Evolutionary conservation across 202 grass and related monocot species (phyloP), one percentile per base, ranked within the genome.

Genomic region (Eragrostis tef): DNA sequence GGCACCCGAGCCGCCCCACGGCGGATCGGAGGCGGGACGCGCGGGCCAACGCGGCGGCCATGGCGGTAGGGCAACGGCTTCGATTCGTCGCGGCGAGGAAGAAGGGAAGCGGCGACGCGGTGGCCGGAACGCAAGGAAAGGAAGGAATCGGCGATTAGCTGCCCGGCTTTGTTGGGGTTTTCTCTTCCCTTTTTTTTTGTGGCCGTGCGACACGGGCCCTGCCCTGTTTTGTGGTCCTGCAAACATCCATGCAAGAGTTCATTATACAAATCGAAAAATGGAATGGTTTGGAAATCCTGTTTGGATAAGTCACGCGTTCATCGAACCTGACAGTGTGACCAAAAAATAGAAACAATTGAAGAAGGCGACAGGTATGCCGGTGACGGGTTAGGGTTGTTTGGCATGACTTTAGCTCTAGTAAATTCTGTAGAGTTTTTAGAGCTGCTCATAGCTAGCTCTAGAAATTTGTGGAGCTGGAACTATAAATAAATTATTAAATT

Each of bases 31-130:
- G 76, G 70, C 57, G 47, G 71, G 81, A 56, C 2, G 42, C 49
- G 64, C 87, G 84, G 15, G 84, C 34, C 10, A 83, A 13, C 58
- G 77, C 86, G 71, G 83, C 83, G 53, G 88, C 75, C 83, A 87
- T 92, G 56, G 78, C 24, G 75, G 51, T 85, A 20, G 72, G 83
- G 70, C 56, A 43, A 39, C 52, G 59, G 76, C 22, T 64, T 84
- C 75, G 70, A 24, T 63, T 70, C 65, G 78, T 52, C 65, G 78
- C 56, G 65, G 36, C 54, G 2, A 13, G 52, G 0, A 42, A 22
- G 45, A 61, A 6, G 26, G 21, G 91, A 83, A 78, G 86, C 78
- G 83, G 79, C 85, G 77, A 84, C 63, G 86, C 88, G 77, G 58
- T 1, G 83, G 22, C 74, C 81, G 71, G 34, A 74, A 63, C 49